A percentile compares a stretch with the other conserved stretches of the same genome.
phyloP scores from a whole-genome alignment of 108 stramenopile species.

The Nitzschia palea region DNA sequence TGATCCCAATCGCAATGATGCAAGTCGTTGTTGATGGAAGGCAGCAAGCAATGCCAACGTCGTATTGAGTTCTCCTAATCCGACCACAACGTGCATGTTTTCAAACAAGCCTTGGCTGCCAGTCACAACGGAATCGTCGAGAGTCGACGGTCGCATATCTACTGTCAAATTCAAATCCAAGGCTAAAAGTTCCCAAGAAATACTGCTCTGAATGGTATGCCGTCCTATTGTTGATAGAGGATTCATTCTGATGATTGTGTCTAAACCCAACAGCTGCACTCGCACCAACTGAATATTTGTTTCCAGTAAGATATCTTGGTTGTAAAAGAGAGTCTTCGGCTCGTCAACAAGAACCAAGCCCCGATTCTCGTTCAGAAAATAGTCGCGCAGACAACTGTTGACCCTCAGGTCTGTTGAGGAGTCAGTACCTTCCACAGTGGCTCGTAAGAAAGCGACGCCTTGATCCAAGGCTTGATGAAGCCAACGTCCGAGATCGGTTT shows the following conservation, averaged over 20 bases:
- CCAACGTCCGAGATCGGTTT: slow-evolving; percentile 18
- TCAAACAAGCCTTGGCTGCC: slow-evolving; percentile 29
- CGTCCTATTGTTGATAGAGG: slow-evolving; percentile 49
- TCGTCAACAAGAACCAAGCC: slow-evolving; percentile 16
- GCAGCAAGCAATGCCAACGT: slow-evolving; percentile 47
- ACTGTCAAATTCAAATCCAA: slow-evolving; percentile 47
- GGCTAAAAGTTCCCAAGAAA: slow-evolving; percentile 56
- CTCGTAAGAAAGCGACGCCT: slow-evolving; percentile 12
- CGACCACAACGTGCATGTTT: slow-evolving; percentile 39
- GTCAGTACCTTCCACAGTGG: neutral
- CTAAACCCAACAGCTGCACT: slow-evolving; percentile 55
- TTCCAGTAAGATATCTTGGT: slow-evolving; percentile 58
- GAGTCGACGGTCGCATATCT: slow-evolving; percentile 37
- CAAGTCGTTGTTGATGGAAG: slow-evolving; percentile 52
- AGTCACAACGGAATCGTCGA: slow-evolving; percentile 29
- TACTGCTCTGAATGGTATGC: slow-evolving; percentile 53
- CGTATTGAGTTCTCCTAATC: slow-evolving; percentile 36
- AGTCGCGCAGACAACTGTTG: slow-evolving; percentile 50
- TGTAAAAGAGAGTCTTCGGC: slow-evolving; percentile 35
- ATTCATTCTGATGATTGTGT: slow-evolving; percentile 54
- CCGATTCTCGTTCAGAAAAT: slow-evolving; percentile 40
- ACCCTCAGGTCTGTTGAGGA: slow-evolving; percentile 33
- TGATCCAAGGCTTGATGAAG: slow-evolving; percentile 7
- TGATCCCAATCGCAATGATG: slow-evolving; percentile 49
- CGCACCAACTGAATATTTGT: slow-evolving; percentile 46